Base-by-base conservation (phyloP, 352 stramenopile genomes). In the Pythium diclinum region DNA sequence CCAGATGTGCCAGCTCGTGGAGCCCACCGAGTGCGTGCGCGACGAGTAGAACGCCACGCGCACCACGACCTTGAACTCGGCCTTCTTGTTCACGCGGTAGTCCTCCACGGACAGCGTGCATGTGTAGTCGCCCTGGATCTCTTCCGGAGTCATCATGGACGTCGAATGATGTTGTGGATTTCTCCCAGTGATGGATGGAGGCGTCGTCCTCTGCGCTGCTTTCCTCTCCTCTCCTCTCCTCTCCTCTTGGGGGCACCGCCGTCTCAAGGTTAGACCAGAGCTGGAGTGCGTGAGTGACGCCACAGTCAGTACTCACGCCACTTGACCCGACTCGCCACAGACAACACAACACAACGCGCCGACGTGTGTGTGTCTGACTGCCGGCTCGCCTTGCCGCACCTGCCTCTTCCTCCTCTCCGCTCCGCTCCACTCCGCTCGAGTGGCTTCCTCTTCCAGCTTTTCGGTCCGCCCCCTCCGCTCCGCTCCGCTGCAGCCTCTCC, bases 1-100 rank as follows among this genome's bases (percentile, higher is more conserved):
- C 85, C 85, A 92, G 54, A 94, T 91, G 76, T 91, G 84, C 85
- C 85, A 94, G 42, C 76, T 88, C 44, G 82, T 90, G 49, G 71
- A 78, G 6, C 76, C 84, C 16, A 71, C 69, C 21, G 81, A 82
- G 60, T 89, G 83, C 36, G 78, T 85, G 25, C 83, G 80, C 30
- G 84, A 88, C 54, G 77, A 88, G 71, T 88, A 94, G 76, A 92
- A 94, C 33, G 73, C 76, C 25, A 91, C 66, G 34, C 75, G 68
- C 40, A 91, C 77, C 9, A 87, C 72, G 32, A 94, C 82, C 56
- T 94, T 89, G 71, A 86, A 94, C 77, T 94, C 85, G 67, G 78
- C 81, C 64, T 90, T 92, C 72, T 89, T 90, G 68, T 73, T 76
- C 3, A 91, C 66, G 38, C 85, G 83, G 71, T 88, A 91, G 67